A percentile compares a stretch with the other conserved stretches of the same genome.
These are phyloP conservation scores for Leccinum subgranulosum DNA, from an alignment of 768 basidiomycete genomes.

Conservation along the genomic window DNA sequence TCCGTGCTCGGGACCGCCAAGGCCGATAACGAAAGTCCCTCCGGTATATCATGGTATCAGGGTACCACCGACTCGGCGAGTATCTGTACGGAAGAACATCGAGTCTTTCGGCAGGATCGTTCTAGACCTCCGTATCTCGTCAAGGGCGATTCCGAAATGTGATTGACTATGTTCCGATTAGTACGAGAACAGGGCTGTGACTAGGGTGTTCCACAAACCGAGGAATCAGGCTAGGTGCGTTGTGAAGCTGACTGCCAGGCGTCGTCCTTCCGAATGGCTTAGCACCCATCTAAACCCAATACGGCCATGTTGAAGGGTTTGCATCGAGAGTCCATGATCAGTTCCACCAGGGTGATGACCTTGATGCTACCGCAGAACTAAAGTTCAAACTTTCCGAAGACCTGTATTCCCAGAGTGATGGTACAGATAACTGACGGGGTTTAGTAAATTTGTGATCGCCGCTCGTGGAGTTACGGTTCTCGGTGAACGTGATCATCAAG, in stretches of 20 bases:
- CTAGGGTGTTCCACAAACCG: constrained; percentile 32
- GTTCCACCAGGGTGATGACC: constrained; percentile 41
- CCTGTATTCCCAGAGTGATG: constrained; percentile 60
- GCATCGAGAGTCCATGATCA: constrained; percentile 48
- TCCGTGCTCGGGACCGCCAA: constrained; percentile 38
- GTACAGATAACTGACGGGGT: constrained; percentile 43
- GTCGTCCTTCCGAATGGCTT: constrained; percentile 22
- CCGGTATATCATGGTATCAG: constrained; percentile 15
- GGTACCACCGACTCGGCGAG: constrained; percentile 7
- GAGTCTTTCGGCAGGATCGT: constrained; percentile 34
- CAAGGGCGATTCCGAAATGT: constrained; percentile 23
- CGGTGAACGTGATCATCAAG: constrained; percentile 52
- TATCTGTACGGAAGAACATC: constrained; percentile 39
- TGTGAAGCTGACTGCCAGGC: constrained; percentile 30
- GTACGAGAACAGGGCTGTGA: constrained; percentile 30
- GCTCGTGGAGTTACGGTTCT: constrained; percentile 11
- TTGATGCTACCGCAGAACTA: constrained; percentile 45
- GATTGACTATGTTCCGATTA: constrained; percentile 41
- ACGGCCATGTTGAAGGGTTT: constrained; percentile 41
- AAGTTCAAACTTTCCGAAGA: constrained; percentile 59
- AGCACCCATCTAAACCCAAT: constrained; percentile 44
- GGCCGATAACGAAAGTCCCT: constrained; percentile 39
- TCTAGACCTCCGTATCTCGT: constrained; percentile 42
- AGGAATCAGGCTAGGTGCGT: constrained; percentile 34
- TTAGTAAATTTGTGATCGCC: background rate